Evolutionary conservation across 179 eudicot genomes (phyloP).

Genomic region (Beta corolliflora): DNA sequence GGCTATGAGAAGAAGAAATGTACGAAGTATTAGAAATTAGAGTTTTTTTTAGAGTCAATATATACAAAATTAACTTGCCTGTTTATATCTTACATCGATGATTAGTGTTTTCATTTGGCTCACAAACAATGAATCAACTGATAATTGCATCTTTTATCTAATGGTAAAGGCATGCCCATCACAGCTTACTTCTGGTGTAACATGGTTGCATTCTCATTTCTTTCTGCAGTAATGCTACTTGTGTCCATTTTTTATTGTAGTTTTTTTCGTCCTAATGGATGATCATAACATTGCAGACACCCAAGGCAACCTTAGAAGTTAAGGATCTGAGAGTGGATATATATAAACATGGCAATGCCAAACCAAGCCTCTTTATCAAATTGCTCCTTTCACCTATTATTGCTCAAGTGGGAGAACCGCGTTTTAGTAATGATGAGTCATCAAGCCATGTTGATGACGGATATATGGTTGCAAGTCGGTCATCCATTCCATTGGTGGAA

Average conservation of each 20-base stretch:
- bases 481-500: conserved; percentile 48
- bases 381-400: conserved; percentile 70
- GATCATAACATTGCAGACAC: conserved; percentile 57
- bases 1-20: neutral
- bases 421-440: conserved; percentile 46
- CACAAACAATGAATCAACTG: too few species aligned
- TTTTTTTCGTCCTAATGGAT: conserved; percentile 22
- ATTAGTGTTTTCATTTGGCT: too few species aligned
- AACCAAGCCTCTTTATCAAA: conserved; percentile 67
- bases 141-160: too few species aligned
- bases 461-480: conserved; percentile 44
- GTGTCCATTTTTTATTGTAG: neutral
- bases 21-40: neutral
- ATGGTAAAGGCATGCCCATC: too few species aligned
- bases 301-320: conserved; percentile 77
- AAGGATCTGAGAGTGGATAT: conserved; percentile 82
- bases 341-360: conserved; percentile 76
- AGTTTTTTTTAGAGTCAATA: neutral
- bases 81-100: too few species aligned
- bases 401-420: conserved; percentile 72
- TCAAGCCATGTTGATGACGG: conserved; percentile 48
- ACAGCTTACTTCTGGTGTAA: too few species aligned
- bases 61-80: too few species aligned
- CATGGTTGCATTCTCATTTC: neutral
- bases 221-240: conserved; percentile 1